These are phyloP conservation scores for Tardiomyces depauwii DNA, from an alignment of 1,139 yeast species.

Conservation along the genomic window DNA sequence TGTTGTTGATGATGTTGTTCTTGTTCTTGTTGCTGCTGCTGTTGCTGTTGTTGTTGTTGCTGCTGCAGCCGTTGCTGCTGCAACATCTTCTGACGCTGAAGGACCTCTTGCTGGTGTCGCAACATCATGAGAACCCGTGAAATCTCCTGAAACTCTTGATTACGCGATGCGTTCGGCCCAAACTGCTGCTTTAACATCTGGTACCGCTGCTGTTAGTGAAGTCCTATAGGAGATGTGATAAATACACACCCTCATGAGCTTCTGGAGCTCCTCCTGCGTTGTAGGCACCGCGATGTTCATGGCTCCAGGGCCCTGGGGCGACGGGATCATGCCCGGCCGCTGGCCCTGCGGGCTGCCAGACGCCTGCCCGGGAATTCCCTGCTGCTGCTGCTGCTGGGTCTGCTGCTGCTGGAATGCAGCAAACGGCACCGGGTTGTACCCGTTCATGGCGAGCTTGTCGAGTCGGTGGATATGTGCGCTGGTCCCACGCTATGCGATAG, in stretches of 20 bases:
- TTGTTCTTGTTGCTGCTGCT: not conserved
- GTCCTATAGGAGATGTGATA: not conserved
- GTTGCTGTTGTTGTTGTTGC: conserved; percentile 1
- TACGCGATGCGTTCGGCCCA: conserved; percentile 12
- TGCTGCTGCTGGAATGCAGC: not conserved
- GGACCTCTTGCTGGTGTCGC: not conserved
- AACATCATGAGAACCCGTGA: conserved; percentile 7
- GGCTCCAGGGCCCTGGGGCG: conserved; percentile 1
- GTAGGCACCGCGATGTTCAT: conserved; percentile 6
- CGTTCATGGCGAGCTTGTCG: not conserved
- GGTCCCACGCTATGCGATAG: no score
- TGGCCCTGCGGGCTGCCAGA: not conserved
- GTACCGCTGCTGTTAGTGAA: conserved; percentile 9
- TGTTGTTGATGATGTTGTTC: not conserved
- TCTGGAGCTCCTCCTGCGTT: conserved; percentile 10
- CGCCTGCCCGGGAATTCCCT: not conserved
- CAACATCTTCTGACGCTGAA: not conserved
- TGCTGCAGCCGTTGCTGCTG: not conserved
- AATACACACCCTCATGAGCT: conserved; percentile 4
- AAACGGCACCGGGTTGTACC: not conserved
- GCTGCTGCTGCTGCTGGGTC: not conserved
- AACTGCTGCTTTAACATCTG: conserved; percentile 12
- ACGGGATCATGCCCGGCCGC: not conserved
- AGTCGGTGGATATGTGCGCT: no score
- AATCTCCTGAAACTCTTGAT: conserved; percentile 12